Evolutionary conservation across 371 early-diverging fungal genomes (phyloP), one percentile per base, ranked within the genome.

Genomic region (Cladochytrium tenue): DNA sequence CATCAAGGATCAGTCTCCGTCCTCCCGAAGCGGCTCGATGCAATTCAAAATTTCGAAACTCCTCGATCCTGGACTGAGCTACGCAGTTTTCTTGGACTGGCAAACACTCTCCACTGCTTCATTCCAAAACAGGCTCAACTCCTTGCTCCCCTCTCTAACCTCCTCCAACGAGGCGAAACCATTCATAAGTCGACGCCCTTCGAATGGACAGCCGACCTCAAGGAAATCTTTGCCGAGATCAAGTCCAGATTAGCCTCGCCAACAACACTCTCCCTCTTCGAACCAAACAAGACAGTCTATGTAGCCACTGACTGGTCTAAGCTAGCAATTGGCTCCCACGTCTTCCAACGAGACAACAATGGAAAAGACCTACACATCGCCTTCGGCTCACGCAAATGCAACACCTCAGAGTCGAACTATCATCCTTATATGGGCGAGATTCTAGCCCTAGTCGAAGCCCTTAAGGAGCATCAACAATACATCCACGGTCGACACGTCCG

Each of bases 71-170:
- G n/a, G n/a, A n/a, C n/a, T n/a, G n/a, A n/a, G n/a, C 55, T 63
- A 4, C 55, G 56, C 32, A 20, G 23, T 15, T 69, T 69, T 32
- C 28, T 69, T 7, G 69, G 69, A 20, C 7, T 69, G 17, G 51
- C 60, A 20, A 69, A 69, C 64, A 43, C 58, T 17, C 26, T 67
- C 1, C 62, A 59, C 26, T n/a, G 32, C 1, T 34, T 51, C n/a
- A n/a, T n/a, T n/a, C n/a, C n/a, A n/a, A n/a, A n/a, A n/a, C n/a
- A n/a, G n/a, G 51, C 63, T 4, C 20, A 1, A 3, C 5, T 56
- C 20, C 0, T 68, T 1, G 56, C 56, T 26, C 68, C 68, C 2
- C 58, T 68, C 51, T 25, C 56, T 5, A 32, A 61, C 36, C 62
- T 68, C 28, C 56, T 62, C 50, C 27, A 28, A 33, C 55, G 51